Evolutionary conservation across 2,329 filamentous ascomycete genomes (phyloP), one percentile per base, ranked within the genome.

Genomic region (Colletotrichum lupini): DNA sequence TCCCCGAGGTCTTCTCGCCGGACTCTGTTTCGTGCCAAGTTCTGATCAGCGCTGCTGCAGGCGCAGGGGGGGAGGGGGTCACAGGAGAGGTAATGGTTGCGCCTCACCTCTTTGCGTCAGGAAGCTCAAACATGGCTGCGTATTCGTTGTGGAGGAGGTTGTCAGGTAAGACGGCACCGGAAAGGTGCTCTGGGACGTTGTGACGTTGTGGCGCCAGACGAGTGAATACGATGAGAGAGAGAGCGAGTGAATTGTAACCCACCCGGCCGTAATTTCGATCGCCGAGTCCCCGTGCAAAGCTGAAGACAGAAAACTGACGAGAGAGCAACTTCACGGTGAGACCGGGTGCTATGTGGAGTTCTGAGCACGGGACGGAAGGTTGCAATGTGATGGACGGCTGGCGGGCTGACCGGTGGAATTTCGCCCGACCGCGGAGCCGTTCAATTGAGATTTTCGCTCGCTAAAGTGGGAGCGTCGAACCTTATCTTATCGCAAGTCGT

Each of bases 1-100:
- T 84, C 84, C 59, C 79, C 81, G 24, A 92, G 80, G 52, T 91
- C 88, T 75, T 88, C 84, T 67, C 90, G 85, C 35, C 89, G 86
- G 67, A 92, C 86, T 74, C 90, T 90, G 67, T 42, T 19, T 28
- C 19, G 30, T 8, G 59, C 19, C 19, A 46, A 22, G 8, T 49
- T 28, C 9, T 42, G 19, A 37, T 74, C 49, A 71, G 65, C 46
- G n/a, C 28, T 42, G 60, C 42, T 42, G 37, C 37, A 14, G 32
- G 11, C 26, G 22, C 26, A 26, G 9, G 30, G 9, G 30, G 30
- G 9, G 30, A 32, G 42, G 7, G 22, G 37, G 3, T 19, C 37
- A 11, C 26, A 52, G 57, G 12, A 19, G 22, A 42, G 19, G 26
- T 8, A 4, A 30, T n/a, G 30, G 14, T 26, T 32, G 28, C 24